A percentile compares a stretch with the other conserved stretches of the same genome.
These are phyloP conservation scores for Heritiera littoralis DNA, from an alignment of 345 rosid species.

Conservation along the genomic window DNA sequence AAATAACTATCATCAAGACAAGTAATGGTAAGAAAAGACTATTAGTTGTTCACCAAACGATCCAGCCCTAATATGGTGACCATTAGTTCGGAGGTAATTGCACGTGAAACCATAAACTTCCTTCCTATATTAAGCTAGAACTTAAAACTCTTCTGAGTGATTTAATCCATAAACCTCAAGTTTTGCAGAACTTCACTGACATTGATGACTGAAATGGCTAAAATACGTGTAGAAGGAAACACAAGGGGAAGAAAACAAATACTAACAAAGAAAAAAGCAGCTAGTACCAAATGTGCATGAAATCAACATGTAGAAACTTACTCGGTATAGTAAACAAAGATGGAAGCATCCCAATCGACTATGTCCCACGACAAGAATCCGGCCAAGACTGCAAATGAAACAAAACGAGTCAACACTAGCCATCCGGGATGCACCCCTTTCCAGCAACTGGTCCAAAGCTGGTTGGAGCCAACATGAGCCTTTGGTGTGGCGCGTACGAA, in stretches of 20 bases:
- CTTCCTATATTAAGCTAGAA: background rate
- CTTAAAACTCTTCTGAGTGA: background rate
- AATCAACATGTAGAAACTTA: slow-evolving; percentile 27
- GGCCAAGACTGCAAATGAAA: slow-evolving; percentile 60
- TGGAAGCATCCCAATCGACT: slow-evolving; percentile 46
- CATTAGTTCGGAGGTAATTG: background rate
- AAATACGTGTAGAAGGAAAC: background rate
- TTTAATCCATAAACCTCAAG: background rate
- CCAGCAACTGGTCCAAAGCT: slow-evolving; percentile 86
- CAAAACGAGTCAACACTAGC: slow-evolving; percentile 68
- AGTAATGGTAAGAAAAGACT: too few species aligned
- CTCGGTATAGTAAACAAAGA: slow-evolving; percentile 88
- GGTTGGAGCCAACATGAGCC: slow-evolving; percentile 49
- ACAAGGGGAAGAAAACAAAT: background rate
- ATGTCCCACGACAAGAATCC: slow-evolving; percentile 65
- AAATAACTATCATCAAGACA: too few species aligned
- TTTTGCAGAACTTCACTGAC: background rate
- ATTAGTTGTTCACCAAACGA: background rate
- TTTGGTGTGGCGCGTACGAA: slow-evolving; percentile 30
- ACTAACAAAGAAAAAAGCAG: background rate
- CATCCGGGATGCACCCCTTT: slow-evolving; percentile 75
- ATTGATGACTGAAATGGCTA: background rate
- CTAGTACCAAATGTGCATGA: background rate
- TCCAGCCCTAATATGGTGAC: too few species aligned
- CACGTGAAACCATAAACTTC: background rate